Percentiles rank a stretch among this genome's conserved stretches.
Conservation (phyloP, 257 asterid species). For the Solanum peruvianum region DNA sequence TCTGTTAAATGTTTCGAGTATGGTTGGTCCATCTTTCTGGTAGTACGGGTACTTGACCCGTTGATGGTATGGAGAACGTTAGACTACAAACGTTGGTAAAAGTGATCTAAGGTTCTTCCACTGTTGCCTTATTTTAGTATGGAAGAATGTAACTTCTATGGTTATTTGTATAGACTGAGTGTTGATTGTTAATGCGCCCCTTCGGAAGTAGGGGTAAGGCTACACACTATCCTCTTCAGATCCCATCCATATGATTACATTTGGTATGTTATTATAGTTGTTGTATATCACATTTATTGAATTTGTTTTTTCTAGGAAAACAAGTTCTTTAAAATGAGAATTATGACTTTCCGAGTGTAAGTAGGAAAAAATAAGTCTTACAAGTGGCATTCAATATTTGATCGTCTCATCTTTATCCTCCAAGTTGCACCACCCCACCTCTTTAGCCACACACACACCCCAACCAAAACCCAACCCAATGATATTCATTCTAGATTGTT, state of each 20-base stretch:
- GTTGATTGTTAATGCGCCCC: not conserved
- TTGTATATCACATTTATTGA: not conserved
- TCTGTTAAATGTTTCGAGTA: not conserved
- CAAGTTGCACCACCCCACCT: not conserved
- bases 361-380: too few relatives aligned
- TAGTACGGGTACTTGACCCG: not conserved
- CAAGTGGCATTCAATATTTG: not conserved
- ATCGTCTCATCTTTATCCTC: too few relatives aligned
- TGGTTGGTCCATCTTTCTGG: not conserved
- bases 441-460: too few relatives aligned
- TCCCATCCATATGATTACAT: not conserved
- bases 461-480: too few relatives aligned
- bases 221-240: not conserved
- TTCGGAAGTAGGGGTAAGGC: not conserved
- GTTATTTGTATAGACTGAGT: not conserved
- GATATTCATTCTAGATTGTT: not conserved
- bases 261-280: not conserved
- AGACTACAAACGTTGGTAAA: not conserved
- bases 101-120: not conserved
- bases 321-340: too few relatives aligned
- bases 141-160: not conserved
- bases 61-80: conserved; percentile 4
- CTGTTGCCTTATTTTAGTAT: not conserved
- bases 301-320: too few relatives aligned
- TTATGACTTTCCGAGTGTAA: not conserved